Conservation (phyloP, 2,329 filamentous ascomycete genomes). For the Dendrostoma leiphaemia region DNA sequence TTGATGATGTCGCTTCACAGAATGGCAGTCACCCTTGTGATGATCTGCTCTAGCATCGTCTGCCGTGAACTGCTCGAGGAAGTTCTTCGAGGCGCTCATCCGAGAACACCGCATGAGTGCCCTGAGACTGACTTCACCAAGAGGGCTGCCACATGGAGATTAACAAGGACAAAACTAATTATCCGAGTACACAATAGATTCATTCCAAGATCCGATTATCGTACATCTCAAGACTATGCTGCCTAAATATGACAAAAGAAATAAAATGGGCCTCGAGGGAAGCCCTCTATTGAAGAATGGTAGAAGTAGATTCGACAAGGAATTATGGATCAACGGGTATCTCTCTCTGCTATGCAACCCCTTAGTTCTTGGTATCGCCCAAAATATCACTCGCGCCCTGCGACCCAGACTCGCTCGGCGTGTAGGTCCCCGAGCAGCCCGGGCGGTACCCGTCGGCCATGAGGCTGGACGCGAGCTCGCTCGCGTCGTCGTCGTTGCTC, state of each 20-base stretch:
- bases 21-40: too few relatives aligned
- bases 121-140: too few relatives aligned
- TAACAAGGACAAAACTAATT: too few relatives aligned
- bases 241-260: not conserved
- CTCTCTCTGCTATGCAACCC: not conserved
- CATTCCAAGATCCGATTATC: not conserved
- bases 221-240: not conserved
- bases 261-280: not conserved
- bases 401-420: conserved; percentile 22
- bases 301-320: conserved; percentile 9
- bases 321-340: conserved; percentile 17
- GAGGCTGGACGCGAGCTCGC: conserved; percentile 30
- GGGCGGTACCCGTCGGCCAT: conserved; percentile 44
- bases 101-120: too few relatives aligned
- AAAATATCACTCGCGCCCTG: conserved; percentile 20
- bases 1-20: too few relatives aligned
- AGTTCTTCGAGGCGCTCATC: too few relatives aligned
- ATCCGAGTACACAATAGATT: not conserved
- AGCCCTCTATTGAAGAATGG: conserved; percentile 5
- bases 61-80: too few relatives aligned
- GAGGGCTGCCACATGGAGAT: too few relatives aligned
- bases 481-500: conserved; percentile 22
- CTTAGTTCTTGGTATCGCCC: conserved; percentile 25
- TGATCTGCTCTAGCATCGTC: too few relatives aligned
- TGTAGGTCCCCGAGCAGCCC: conserved; percentile 26